Conservation (phyloP, 2,329 filamentous ascomycete species). For the Exophiala viscosa region DNA sequence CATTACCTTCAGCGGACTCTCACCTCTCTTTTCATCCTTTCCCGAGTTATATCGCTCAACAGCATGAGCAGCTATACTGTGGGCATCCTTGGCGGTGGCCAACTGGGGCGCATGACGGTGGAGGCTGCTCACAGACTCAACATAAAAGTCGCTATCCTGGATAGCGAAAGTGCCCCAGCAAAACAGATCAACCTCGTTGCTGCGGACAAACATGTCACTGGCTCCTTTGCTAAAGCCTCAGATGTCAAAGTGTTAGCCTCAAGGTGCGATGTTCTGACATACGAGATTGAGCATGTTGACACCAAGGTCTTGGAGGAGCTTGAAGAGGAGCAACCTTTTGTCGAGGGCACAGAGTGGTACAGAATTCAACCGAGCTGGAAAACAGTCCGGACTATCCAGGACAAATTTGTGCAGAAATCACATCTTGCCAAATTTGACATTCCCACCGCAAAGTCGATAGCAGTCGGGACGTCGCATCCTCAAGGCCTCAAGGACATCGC, state of each 20-base stretch:
- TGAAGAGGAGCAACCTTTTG: conserved; percentile 36
- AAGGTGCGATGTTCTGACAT: conserved; percentile 72
- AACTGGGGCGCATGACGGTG: conserved; percentile 89
- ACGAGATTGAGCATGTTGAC: conserved; percentile 91
- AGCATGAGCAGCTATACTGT: conserved; percentile 32
- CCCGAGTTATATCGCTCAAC: neutral
- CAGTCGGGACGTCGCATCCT: conserved; percentile 54
- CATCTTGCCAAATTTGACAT: conserved; percentile 63
- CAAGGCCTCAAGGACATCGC: conserved; percentile 51
- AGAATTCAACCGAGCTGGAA: conserved; percentile 70
- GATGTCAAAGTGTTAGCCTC: conserved; percentile 70
- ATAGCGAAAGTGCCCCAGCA: conserved; percentile 69
- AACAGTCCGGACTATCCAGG: conserved; percentile 77
- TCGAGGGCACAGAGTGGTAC: conserved; percentile 26
- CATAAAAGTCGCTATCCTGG: conserved; percentile 73
- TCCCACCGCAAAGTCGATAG: conserved; percentile 63
- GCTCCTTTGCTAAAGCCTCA: conserved; percentile 76
- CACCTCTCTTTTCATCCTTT: neutral
- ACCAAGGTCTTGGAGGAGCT: conserved; percentile 78
- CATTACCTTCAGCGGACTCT: too few species aligned
- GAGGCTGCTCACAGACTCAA: conserved; percentile 80
- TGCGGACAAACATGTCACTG: conserved; percentile 60
- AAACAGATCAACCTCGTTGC: conserved; percentile 72
- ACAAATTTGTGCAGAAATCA: conserved; percentile 81
- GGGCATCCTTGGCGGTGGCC: conserved; percentile 60